Conservation (phyloP, 1,284 basidiomycete genomes). For the Sporisorium reilianum region DNA sequence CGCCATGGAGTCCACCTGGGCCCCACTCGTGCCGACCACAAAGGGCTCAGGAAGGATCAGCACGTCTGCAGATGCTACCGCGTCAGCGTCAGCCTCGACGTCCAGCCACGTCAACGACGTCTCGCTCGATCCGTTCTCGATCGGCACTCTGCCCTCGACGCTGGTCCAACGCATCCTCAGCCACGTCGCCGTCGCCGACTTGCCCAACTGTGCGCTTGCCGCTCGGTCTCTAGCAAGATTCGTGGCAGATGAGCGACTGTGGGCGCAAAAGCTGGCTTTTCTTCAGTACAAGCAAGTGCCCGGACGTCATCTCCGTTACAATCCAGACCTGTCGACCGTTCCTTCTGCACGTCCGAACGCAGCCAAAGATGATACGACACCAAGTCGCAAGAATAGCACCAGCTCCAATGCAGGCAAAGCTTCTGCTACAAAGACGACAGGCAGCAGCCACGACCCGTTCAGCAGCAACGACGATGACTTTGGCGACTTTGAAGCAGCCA, state of each 20-base stretch:
- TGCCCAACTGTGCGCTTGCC: constrained; percentile 43
- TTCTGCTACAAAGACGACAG: background rate
- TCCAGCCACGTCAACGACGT: constrained; percentile 26
- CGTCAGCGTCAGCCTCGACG: constrained; percentile 1
- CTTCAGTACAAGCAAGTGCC: constrained; percentile 50
- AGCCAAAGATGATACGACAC: background rate
- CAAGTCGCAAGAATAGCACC: constrained; percentile 14
- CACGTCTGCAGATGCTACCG: constrained; percentile 9
- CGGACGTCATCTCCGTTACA: constrained; percentile 36
- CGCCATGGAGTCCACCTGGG: constrained; percentile 49
- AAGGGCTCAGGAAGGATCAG: constrained; percentile 23
- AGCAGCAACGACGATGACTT: constrained; percentile 81
- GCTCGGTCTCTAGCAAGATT: constrained; percentile 49
- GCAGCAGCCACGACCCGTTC: constrained; percentile 6
- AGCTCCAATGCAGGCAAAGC: background rate
- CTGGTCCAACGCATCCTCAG: constrained; percentile 50
- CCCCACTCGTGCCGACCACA: constrained; percentile 45
- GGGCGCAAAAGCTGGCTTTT: constrained; percentile 40
- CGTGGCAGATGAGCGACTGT: constrained; percentile 56
- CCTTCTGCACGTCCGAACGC: constrained; percentile 1
- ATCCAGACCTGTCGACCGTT: constrained; percentile 41
- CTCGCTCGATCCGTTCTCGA: constrained; percentile 44
- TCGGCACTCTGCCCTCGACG: constrained; percentile 39
- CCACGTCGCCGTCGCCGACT: constrained; percentile 41
- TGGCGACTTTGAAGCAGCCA: constrained; percentile 70